Base-by-base conservation (phyloP, 1,284 basidiomycete species). In the Neotropicomus parvogracilis region DNA sequence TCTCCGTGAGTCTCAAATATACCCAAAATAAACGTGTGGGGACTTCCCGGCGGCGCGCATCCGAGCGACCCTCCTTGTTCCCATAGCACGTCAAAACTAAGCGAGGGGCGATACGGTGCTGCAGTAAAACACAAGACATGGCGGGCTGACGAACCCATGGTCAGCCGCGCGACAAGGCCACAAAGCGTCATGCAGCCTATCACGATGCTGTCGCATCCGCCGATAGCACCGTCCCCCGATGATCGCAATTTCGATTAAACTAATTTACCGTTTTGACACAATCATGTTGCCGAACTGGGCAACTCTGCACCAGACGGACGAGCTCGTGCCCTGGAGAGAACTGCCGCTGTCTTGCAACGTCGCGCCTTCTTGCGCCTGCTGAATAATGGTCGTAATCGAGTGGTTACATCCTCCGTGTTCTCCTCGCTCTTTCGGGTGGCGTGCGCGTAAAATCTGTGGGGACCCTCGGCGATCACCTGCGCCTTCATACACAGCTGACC, bases 291-390 rank as follows among this genome's bases (percentile, higher is more conserved):
- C 49, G 5, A 37, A 42, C 29, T 0, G 2, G 57, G 56, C 24
- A 56, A 56, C 4, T 56, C 32, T 38, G 56, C 14, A 39, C 54
- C 54, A 35, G 36, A 17, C 36, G 17, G 33, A 37, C 11, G 19
- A 17, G 12, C 5, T 27, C 13, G 20, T 31, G 13, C 13, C 36
- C 17, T 31, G 13, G 28, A 7, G 16, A n/a, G 10, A 16, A 19
- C 33, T 13, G 46, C 29, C 29, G 14, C 21, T 11, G 3, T 27
- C 24, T 24, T 24, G 24, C 16, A n/a, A n/a, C n/a, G 35, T 17
- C 34, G n/a, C 36, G 39, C 26, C 43, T 10, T 28, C 7, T 17
- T 16, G 17, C 7, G 10, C 24, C 16, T 34, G n/a, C 16, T 12
- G 29, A 20, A 14, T 12, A 2, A n/a, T 14, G 44, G 32, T 28